phyloP scores from a whole-genome alignment of 2,329 filamentous ascomycete genomes.

The Cladosporium oxysporum region DNA sequence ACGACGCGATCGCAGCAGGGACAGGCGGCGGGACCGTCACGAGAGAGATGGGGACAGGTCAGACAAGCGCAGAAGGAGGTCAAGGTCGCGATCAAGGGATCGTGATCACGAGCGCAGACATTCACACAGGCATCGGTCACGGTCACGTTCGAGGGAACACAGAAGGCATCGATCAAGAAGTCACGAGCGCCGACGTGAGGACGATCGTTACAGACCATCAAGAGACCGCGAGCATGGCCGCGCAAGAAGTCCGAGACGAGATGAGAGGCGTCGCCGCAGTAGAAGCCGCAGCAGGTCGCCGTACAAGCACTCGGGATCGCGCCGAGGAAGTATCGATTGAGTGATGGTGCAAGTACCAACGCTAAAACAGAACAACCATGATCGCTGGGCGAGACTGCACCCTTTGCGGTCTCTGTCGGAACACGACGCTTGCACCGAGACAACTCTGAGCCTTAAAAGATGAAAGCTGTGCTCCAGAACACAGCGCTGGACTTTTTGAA shows the following conservation, averaged over 20 bases:
- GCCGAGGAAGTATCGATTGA: neutral
- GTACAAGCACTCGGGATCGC: neutral
- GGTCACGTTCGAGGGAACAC: conserved; percentile 26
- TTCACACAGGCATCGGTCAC: conserved; percentile 29
- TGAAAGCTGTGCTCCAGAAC: neutral
- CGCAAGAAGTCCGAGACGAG: conserved; percentile 20
- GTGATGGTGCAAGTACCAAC: neutral
- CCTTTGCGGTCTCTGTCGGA: neutral
- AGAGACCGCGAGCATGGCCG: conserved; percentile 19
- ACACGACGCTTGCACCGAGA: neutral
- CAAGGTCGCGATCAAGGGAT: conserved; percentile 33
- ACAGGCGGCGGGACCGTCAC: conserved; percentile 26
- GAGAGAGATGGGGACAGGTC: conserved; percentile 24
- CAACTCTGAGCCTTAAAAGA: neutral
- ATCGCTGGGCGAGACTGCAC: neutral
- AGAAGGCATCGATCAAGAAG: conserved; percentile 21
- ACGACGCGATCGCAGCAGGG: conserved; percentile 30
- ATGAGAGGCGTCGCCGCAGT: conserved; percentile 15
- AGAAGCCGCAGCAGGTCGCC: conserved; percentile 27
- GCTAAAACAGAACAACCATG: neutral
- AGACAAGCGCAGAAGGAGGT: conserved; percentile 28
- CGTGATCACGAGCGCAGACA: conserved; percentile 25
- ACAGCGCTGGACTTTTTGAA: neutral
- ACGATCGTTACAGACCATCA: conserved; percentile 7
- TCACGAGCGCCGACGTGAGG: conserved; percentile 11